phyloP scores from a whole-genome alignment of 2,329 filamentous ascomycete genomes.

The Aspergillaceae sp. region DNA sequence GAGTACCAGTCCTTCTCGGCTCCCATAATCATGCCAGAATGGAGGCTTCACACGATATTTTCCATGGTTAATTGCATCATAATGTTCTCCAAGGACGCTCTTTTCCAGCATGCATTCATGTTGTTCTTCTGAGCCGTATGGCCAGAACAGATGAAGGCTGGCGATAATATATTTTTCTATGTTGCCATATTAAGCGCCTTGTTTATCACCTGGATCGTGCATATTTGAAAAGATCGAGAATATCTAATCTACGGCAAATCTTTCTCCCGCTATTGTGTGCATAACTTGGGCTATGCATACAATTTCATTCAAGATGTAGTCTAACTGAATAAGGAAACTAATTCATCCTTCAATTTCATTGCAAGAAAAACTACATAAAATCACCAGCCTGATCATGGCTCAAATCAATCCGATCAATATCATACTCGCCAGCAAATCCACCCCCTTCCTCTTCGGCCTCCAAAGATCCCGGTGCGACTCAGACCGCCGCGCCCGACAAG shows the following conservation, averaged over 20 bases:
- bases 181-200: background rate
- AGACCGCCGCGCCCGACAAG: no score
- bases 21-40: no score
- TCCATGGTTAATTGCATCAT: no score
- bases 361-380: background rate
- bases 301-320: background rate
- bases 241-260: background rate
- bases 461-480: background rate
- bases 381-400: background rate
- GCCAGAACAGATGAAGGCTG: background rate
- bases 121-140: no score
- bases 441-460: background rate
- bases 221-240: background rate
- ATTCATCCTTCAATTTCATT: background rate
- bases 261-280: background rate
- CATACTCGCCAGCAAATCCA: background rate
- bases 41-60: no score
- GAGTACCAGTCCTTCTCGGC: no score
- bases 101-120: no score
- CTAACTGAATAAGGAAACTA: background rate
- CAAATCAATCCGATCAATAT: background rate
- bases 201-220: background rate
- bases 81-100: no score
- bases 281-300: background rate
- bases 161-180: background rate